phyloP scores from a whole-genome alignment of 2,329 filamentous ascomycete genomes.

The Exophiala dermatitidis region DNA sequence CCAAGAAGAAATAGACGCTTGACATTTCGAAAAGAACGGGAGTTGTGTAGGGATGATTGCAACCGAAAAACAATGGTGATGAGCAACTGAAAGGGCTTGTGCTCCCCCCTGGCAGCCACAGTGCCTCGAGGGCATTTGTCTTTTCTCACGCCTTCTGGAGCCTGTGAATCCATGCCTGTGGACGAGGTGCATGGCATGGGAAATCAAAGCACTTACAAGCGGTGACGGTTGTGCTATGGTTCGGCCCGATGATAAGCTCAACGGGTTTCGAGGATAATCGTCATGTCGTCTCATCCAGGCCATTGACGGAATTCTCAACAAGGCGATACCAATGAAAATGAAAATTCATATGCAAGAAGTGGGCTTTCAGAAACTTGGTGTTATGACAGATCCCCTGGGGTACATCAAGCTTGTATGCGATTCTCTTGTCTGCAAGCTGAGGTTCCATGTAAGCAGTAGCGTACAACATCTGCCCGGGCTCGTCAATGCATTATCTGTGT shows the following conservation, averaged over 20 bases:
- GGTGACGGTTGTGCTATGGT: background rate
- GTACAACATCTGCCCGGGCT: too few species aligned
- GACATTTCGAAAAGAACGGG: background rate
- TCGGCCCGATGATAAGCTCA: background rate
- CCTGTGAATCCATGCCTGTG: background rate
- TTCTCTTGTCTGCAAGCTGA: too few species aligned
- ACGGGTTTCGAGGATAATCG: background rate
- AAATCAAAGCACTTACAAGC: background rate
- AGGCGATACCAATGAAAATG: constrained; percentile 13
- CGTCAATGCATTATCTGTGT: too few species aligned
- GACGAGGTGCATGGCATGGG: background rate
- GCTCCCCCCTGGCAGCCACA: background rate
- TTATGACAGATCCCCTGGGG: too few species aligned
- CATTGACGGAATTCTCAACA: background rate
- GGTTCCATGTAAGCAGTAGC: too few species aligned
- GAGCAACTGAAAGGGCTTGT: constrained; percentile 30
- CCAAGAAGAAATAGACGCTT: constrained; percentile 43
- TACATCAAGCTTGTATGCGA: too few species aligned
- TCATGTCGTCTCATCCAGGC: background rate
- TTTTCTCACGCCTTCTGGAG: background rate
- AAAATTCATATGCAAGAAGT: constrained; percentile 1
- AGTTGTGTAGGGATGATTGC: background rate
- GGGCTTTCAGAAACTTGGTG: background rate
- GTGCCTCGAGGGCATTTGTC: background rate
- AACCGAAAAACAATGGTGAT: background rate